Percentiles rank a stretch among this genome's conserved stretches.
Evolutionary conservation across 345 rosid genomes (phyloP).

Genomic region (Lepidium aucheri): DNA sequence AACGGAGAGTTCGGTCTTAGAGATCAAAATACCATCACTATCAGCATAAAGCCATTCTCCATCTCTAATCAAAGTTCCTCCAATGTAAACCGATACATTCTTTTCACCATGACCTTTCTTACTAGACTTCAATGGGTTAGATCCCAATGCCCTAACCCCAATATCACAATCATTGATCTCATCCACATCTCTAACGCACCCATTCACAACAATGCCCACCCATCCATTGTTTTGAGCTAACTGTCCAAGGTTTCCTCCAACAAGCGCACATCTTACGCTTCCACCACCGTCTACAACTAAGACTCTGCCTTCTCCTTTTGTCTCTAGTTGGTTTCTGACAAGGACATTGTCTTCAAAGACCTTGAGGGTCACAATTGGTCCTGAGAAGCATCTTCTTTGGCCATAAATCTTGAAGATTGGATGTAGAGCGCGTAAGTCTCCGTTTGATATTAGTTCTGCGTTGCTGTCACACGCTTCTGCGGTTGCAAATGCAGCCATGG

Average conservation of each 20-base stretch:
- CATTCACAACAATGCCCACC: constrained; percentile 70
- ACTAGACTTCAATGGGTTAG: constrained; percentile 67
- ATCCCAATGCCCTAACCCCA: constrained; percentile 75
- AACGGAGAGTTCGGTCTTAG: constrained; percentile 48
- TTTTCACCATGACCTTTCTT: constrained; percentile 78
- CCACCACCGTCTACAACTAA: constrained; percentile 85
- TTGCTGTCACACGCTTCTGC: constrained; percentile 88
- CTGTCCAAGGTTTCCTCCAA: constrained; percentile 72
- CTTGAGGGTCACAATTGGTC: constrained; percentile 69
- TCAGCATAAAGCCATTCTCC: constrained; percentile 93
- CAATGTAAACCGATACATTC: constrained; percentile 49
- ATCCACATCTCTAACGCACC: constrained; percentile 78
- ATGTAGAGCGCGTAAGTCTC: constrained; percentile 61
- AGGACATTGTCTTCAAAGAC: constrained; percentile 83
- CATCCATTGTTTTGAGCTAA: constrained; percentile 80
- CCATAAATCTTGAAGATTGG: constrained; percentile 75
- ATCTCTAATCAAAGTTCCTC: constrained; percentile 49
- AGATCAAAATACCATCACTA: constrained; percentile 69
- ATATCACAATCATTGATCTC: constrained; percentile 71
- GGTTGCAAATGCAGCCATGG: constrained; percentile 57
- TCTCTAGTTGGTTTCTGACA: constrained; percentile 63
- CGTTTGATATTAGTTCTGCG: constrained; percentile 41
- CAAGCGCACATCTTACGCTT: constrained; percentile 76
- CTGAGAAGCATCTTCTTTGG: constrained; percentile 53
- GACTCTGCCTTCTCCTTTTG: constrained; percentile 73